Evolutionary conservation across 2,329 filamentous ascomycete species (phyloP).

Genomic region (Colletotrichum higginsianum): DNA sequence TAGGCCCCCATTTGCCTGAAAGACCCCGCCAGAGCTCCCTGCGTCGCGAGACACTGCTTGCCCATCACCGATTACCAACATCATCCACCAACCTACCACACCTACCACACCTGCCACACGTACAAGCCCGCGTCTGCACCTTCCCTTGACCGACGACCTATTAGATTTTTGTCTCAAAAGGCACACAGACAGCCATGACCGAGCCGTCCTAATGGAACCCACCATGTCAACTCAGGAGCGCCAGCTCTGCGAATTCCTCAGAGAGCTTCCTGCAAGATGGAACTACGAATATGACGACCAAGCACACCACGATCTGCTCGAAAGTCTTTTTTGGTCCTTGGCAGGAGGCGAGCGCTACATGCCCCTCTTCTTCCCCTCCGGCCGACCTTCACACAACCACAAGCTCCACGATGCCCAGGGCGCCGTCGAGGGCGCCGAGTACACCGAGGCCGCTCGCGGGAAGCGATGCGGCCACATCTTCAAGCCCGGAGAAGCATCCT

Average conservation of each 20-base stretch:
- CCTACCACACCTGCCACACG: not conserved
- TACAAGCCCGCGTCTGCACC: not conserved
- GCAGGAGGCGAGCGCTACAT: slow-evolving; percentile 83
- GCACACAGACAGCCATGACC: slow-evolving; percentile 32
- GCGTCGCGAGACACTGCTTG: slow-evolving; percentile 1
- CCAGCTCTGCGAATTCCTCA: slow-evolving; percentile 86
- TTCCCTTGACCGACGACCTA: not conserved
- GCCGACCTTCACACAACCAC: slow-evolving; percentile 75
- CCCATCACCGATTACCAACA: slow-evolving; percentile 17
- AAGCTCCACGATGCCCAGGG: slow-evolving; percentile 91
- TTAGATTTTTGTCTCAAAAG: not conserved
- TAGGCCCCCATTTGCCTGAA: slow-evolving; percentile 6
- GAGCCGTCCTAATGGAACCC: slow-evolving; percentile 61
- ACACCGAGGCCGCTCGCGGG: slow-evolving; percentile 90
- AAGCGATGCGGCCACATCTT: slow-evolving; percentile 98
- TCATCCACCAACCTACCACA: slow-evolving; percentile 20
- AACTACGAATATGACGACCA: slow-evolving; percentile 81
- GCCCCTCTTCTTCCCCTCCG: slow-evolving; percentile 85
- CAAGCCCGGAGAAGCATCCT: slow-evolving; percentile 92
- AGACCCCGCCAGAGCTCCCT: slow-evolving; percentile 40
- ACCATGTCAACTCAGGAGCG: slow-evolving; percentile 78
- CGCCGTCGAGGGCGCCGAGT: slow-evolving; percentile 93
- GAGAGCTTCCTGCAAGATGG: slow-evolving; percentile 81
- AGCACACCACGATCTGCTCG: slow-evolving; percentile 80
- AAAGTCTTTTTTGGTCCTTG: slow-evolving; percentile 89